These are phyloP conservation scores for Fusarium devonianum DNA, from an alignment of 2,329 filamentous ascomycete species.

Conservation along the genomic window DNA sequence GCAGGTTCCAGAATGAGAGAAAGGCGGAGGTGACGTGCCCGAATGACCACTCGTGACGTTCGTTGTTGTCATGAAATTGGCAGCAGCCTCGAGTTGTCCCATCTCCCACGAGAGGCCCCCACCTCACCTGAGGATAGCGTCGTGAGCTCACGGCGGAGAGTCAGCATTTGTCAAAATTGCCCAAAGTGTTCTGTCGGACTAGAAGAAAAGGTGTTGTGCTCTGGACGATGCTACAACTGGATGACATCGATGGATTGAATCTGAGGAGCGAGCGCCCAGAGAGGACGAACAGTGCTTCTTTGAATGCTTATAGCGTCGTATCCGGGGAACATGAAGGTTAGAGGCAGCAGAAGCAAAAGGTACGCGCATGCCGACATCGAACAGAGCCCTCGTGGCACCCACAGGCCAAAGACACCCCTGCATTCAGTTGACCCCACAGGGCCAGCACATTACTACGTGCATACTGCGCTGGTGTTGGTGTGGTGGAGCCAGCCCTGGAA, in stretches of 20 bases:
- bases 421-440: slow-evolving; percentile 12
- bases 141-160: slow-evolving; percentile 12
- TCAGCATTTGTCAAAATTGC: not conserved
- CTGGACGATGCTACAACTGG: too few species aligned
- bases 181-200: too few species aligned
- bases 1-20: slow-evolving; percentile 4
- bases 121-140: slow-evolving; percentile 38
- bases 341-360: slow-evolving; percentile 38
- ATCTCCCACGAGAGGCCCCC: slow-evolving; percentile 20
- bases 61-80: slow-evolving; percentile 33
- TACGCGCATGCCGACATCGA: slow-evolving; percentile 24
- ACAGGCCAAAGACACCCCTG: slow-evolving; percentile 40
- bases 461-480: slow-evolving; percentile 12
- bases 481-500: slow-evolving; percentile 34
- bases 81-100: slow-evolving; percentile 20
- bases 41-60: slow-evolving; percentile 22
- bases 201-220: too few species aligned
- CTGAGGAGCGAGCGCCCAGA: not conserved
- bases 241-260: not conserved
- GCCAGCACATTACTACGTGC: slow-evolving; percentile 3
- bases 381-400: slow-evolving; percentile 39
- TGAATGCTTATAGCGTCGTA: slow-evolving; percentile 27
- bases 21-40: slow-evolving; percentile 8
- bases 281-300: slow-evolving; percentile 3
- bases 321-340: slow-evolving; percentile 29